Percentiles rank a stretch among this genome's conserved stretches.
Evolutionary conservation across 176 grass and related monocot genomes (phyloP).

Genomic region (Aechmea fasciata): DNA sequence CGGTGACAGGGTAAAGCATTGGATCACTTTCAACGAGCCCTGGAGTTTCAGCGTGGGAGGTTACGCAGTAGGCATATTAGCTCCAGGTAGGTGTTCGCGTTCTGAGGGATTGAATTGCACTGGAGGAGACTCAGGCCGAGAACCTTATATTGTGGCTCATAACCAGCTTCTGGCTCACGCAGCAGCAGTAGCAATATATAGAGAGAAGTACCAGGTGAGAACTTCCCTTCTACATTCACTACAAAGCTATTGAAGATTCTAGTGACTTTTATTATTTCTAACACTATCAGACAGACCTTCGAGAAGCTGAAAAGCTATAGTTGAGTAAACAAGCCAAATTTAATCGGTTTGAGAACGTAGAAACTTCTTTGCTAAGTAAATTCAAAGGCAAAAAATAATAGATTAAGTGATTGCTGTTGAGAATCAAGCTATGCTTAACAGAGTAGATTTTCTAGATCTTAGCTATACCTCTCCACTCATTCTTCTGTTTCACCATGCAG

Average conservation of each 20-base stretch:
- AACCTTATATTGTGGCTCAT: conserved; percentile 73
- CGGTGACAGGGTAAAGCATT: conserved; percentile 72
- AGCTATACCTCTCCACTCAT: background rate
- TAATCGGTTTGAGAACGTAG: too few relatives aligned
- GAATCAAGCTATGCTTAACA: too few relatives aligned
- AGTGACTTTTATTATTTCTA: too few relatives aligned
- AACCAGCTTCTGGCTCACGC: conserved; percentile 71
- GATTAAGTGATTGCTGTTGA: too few relatives aligned
- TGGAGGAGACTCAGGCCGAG: conserved; percentile 50
- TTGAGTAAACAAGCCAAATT: too few relatives aligned
- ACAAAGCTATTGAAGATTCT: too few relatives aligned
- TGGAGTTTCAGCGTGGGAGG: conserved; percentile 69
- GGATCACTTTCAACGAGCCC: conserved; percentile 82
- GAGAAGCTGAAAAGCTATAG: too few relatives aligned
- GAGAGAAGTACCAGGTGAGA: conserved; percentile 57
- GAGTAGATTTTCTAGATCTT: background rate
- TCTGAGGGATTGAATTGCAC: conserved; percentile 25
- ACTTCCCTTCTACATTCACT: too few relatives aligned
- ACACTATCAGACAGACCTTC: too few relatives aligned
- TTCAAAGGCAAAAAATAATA: too few relatives aligned
- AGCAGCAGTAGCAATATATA: conserved; percentile 46
- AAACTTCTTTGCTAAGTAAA: too few relatives aligned
- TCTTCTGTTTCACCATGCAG: conserved; percentile 20
- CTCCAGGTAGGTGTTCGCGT: conserved; percentile 61
- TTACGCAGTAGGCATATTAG: conserved; percentile 39